Evolutionary conservation across 495 filamentous ascomycete genomes (phyloP), one percentile per base, ranked within the genome.

Genomic region (Aspergillus saccharolyticus): DNA sequence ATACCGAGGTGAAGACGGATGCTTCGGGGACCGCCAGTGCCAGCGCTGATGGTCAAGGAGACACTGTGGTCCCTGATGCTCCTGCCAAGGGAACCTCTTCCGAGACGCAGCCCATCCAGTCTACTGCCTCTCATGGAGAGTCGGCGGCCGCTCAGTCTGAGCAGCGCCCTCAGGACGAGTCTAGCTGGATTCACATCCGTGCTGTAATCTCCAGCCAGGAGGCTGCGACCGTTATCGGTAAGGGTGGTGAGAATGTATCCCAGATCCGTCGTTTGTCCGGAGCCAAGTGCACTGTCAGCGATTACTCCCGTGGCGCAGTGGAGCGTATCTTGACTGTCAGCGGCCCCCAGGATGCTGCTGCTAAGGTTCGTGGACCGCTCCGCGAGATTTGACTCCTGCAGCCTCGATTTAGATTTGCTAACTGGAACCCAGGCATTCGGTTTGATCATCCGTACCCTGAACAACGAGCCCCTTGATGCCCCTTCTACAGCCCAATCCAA

Each of bases 211-310:
- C 93, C 33, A 97, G 91, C 71, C 90, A 89, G 44, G 94, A 98
- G 73, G 94, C 94, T 62, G 94, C 94, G 22, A 98, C 94, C 53
- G 89, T 96, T 53, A 98, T 98, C 77, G 94, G 94, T 57, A 98
- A 97, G 78, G 92, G 91, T 65, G 94, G 94, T 66, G 94, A 98
- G 77, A 98, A 98, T 69, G 94, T 98, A 54, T 92, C 91, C 58
- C 86, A 91, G 70, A 96, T 97, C 62, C 85, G 94, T 56, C 87
- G 86, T 67, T 78, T 91, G 77, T 95, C 95, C 10, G 89, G 88
- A 63, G 94, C 94, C 60, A 97, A 97, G 75, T 97, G 94, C 77
- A 97, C 95, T 30, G 91, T 98, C 61, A 96, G 91, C 77, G 94
- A 98, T 70, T 98, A 97, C 66, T 86, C 93, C 65, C 89, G 95